Evolutionary conservation across 2,329 filamentous ascomycete genomes (phyloP).

Genomic region (Hymenoscyphus scutula): DNA sequence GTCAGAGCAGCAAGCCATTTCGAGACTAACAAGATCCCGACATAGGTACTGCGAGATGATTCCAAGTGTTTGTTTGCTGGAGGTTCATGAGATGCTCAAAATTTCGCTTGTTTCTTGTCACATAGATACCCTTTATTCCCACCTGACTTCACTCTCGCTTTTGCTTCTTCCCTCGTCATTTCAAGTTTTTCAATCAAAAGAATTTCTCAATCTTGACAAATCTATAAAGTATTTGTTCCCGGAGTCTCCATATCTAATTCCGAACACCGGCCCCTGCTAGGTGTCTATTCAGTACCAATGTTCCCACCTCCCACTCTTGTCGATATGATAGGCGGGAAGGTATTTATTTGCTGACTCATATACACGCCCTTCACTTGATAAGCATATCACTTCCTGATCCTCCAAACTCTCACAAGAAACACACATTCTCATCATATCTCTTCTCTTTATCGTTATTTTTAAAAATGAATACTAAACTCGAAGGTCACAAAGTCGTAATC

Average conservation of each 20-base stretch:
- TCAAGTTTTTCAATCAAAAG: too few species aligned
- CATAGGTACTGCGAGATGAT: background rate
- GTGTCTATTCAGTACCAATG: background rate
- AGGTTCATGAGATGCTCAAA: too few species aligned
- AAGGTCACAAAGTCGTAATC: constrained; percentile 43
- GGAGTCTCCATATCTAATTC: too few species aligned
- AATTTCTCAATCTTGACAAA: too few species aligned
- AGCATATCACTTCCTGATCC: background rate
- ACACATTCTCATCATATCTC: background rate
- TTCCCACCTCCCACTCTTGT: constrained; percentile 10
- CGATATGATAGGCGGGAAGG: background rate
- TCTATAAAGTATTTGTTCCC: too few species aligned
- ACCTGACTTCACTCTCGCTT: too few species aligned
- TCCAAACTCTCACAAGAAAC: background rate
- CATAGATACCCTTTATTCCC: too few species aligned
- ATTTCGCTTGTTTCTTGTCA: too few species aligned
- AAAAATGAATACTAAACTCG: constrained; percentile 27
- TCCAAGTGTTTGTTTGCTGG: too few species aligned
- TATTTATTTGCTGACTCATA: background rate
- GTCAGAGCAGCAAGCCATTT: constrained; percentile 12
- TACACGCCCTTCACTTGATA: background rate
- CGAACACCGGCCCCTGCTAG: background rate
- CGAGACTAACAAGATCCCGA: constrained; percentile 8
- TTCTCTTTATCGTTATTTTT: background rate
- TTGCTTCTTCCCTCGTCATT: too few species aligned